phyloP scores from a whole-genome alignment of 1,284 basidiomycete genomes.

The Malassezia sp. region DNA sequence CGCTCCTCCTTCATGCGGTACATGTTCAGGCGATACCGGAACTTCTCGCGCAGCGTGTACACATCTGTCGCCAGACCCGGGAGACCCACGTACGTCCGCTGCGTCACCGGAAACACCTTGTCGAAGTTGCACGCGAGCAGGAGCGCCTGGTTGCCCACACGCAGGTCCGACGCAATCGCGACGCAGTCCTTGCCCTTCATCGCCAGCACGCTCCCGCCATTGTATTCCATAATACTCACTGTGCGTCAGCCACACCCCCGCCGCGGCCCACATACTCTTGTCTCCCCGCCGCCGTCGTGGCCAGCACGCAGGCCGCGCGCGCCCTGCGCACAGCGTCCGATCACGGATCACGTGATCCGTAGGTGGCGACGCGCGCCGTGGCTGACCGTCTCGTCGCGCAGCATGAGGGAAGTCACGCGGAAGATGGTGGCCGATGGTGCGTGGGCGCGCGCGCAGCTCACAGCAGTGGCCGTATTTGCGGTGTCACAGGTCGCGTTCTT shows the following conservation, averaged over 20 bases:
- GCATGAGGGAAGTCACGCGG: conserved; percentile 34
- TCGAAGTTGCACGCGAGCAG: conserved; percentile 86
- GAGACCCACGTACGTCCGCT: conserved; percentile 82
- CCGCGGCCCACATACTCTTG: conserved; percentile 13
- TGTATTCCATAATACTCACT: conserved; percentile 56
- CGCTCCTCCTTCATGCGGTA: conserved; percentile 99
- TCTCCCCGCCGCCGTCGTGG: background rate
- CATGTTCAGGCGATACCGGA: conserved; percentile 86
- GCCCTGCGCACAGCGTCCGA: conserved; percentile 1
- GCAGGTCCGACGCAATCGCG: conserved; percentile 89
- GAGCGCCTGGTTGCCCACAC: conserved; percentile 79
- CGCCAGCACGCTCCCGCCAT: conserved; percentile 94
- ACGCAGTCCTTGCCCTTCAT: conserved; percentile 99
- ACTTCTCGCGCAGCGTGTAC: conserved; percentile 60
- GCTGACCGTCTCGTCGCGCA: background rate
- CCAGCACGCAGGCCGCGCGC: background rate
- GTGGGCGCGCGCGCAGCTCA: background rate
- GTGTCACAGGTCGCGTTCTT: conserved; percentile 47
- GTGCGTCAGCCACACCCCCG: conserved; percentile 4
- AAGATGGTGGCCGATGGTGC: conserved; percentile 38
- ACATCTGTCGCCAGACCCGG: conserved; percentile 90
- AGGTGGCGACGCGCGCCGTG: background rate
- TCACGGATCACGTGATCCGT: conserved; percentile 14
- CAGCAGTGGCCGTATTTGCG: conserved; percentile 31
- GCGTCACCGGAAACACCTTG: conserved; percentile 89